These are phyloP conservation scores for Tagetes patula DNA, from an alignment of 129 eudicot genomes.

Conservation along the genomic window DNA sequence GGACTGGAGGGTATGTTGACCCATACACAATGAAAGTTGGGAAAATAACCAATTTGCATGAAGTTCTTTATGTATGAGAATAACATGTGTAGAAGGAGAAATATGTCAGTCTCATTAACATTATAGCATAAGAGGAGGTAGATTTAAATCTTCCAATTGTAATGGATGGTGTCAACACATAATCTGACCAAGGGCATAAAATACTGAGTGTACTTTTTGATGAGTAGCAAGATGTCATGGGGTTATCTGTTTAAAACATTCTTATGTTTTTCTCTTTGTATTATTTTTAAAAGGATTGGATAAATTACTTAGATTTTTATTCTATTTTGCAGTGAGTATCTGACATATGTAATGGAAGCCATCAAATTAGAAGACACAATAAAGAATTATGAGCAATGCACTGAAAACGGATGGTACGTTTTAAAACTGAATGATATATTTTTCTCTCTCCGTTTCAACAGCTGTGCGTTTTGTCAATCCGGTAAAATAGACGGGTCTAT, in stretches of 20 bases:
- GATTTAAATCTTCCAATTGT: not conserved
- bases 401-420: constrained; percentile 73
- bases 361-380: constrained; percentile 89
- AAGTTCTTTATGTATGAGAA: not conserved
- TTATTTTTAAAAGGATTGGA: constrained; percentile 6
- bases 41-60: not conserved
- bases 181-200: not conserved
- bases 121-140: not conserved
- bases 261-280: not conserved
- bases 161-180: not conserved
- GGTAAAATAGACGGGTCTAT: not conserved
- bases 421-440: not conserved
- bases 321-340: constrained; percentile 68
- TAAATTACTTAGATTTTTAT: constrained; percentile 17
- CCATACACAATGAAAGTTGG: not conserved
- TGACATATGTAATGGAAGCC: constrained; percentile 85
- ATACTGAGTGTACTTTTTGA: not conserved
- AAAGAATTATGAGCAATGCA: constrained; percentile 71
- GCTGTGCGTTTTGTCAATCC: not conserved
- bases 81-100: not conserved
- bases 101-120: not conserved
- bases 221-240: not conserved
- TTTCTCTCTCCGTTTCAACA: constrained; percentile 4
- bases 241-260: not conserved
- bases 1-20: not conserved